These are phyloP conservation scores for Lactarius quietus DNA, from an alignment of 768 basidiomycete species.

Conservation along the genomic window DNA sequence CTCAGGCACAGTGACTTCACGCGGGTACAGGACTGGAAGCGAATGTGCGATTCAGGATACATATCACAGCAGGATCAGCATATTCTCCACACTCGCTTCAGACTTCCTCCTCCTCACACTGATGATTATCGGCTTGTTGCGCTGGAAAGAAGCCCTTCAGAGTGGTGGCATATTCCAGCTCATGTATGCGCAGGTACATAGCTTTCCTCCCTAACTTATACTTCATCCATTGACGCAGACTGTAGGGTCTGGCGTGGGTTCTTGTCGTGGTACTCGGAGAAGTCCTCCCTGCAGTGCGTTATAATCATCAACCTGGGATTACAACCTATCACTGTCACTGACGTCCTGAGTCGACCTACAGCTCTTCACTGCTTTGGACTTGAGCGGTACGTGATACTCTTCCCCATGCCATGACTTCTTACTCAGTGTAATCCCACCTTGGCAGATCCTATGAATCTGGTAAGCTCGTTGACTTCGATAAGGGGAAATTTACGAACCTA, in stretches of 20 bases:
- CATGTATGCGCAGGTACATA: constrained; percentile 4
- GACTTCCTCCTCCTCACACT: background rate
- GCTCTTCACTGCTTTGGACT: constrained; percentile 4
- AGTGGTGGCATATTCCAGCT: background rate
- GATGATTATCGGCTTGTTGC: constrained; percentile 11
- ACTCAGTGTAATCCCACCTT: background rate
- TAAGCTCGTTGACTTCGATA: background rate
- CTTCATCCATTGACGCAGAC: background rate
- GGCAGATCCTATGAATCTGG: constrained; percentile 3
- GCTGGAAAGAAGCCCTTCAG: background rate
- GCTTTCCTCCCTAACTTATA: background rate
- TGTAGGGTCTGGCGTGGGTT: constrained; percentile 8
- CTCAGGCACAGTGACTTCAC: background rate
- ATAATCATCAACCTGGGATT: background rate
- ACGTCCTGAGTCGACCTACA: background rate
- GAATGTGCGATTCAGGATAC: background rate
- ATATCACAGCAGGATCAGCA: background rate
- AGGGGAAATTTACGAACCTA: background rate
- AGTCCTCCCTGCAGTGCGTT: constrained; percentile 7
- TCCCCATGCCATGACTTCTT: background rate
- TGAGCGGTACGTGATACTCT: constrained; percentile 9
- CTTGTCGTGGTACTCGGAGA: background rate
- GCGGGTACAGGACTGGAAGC: background rate
- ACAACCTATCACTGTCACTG: background rate
- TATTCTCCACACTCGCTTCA: background rate